Evolutionary conservation across 169 alveolate genomes (phyloP).

Genomic region (Plasmodium sp.): DNA sequence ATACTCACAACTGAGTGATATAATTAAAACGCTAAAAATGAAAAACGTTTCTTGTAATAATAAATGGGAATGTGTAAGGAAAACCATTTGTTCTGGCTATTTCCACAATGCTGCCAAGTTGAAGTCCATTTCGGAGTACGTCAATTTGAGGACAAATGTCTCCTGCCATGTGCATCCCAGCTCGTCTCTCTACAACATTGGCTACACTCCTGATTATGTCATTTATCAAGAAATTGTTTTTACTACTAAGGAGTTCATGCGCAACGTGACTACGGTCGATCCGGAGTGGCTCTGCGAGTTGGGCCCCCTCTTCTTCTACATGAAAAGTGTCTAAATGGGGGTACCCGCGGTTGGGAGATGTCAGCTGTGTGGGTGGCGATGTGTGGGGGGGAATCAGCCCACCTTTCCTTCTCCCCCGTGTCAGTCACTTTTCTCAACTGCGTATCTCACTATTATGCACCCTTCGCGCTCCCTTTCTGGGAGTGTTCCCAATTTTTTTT

Average conservation of each 20-base stretch:
- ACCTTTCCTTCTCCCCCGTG: not conserved
- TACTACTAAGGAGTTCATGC: conserved; percentile 99
- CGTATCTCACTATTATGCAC: not conserved
- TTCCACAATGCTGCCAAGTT: conserved; percentile 99
- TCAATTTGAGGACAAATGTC: conserved; percentile 97
- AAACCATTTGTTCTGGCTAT: conserved; percentile 99
- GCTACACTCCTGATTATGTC: conserved; percentile 99
- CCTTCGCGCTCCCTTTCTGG: not conserved
- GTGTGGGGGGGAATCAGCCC: not conserved
- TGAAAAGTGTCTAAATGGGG: conserved; percentile 75
- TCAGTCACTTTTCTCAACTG: not conserved
- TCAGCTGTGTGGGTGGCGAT: not conserved
- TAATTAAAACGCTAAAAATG: conserved; percentile 78
- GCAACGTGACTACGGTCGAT: conserved; percentile 98
- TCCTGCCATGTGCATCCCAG: conserved; percentile 99
- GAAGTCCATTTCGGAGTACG: conserved; percentile 99
- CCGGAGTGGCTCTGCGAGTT: conserved; percentile 97
- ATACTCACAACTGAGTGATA: conserved; percentile 92
- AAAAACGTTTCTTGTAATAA: conserved; percentile 75
- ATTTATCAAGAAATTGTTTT: conserved; percentile 99
- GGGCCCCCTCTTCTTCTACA: conserved; percentile 89
- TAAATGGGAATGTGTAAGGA: conserved; percentile 89
- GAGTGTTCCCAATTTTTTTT: not conserved
- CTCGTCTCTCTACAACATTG: conserved; percentile 97
- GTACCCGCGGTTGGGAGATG: not conserved